Evolutionary conservation across 768 basidiomycete species (phyloP).

Genomic region (Lactifluus volemus): DNA sequence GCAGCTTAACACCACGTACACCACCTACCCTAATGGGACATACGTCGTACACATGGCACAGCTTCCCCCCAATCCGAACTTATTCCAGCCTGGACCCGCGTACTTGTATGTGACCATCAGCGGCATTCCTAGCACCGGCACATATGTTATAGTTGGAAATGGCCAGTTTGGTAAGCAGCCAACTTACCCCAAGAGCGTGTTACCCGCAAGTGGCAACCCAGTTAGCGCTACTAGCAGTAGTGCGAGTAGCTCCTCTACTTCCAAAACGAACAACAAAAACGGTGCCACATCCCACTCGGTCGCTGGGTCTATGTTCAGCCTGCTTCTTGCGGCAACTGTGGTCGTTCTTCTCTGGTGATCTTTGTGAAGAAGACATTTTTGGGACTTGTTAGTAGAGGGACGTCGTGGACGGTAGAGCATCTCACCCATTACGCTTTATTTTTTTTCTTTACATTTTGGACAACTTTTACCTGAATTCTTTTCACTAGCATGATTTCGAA

Average conservation of each 20-base stretch:
- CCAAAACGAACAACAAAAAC: background rate
- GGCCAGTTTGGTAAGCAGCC: background rate
- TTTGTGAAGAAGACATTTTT: background rate
- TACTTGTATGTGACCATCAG: background rate
- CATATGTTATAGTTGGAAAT: background rate
- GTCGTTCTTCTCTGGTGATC: background rate
- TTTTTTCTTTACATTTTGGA: background rate
- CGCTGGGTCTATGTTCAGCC: background rate
- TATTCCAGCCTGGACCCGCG: conserved; percentile 9
- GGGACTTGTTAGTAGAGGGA: background rate
- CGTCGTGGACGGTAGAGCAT: background rate
- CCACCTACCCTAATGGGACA: background rate
- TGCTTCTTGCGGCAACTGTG: background rate
- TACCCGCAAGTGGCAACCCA: background rate
- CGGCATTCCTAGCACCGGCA: background rate
- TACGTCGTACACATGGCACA: background rate
- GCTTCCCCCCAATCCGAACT: background rate
- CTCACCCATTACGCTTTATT: background rate
- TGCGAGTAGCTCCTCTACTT: background rate
- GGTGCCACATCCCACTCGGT: background rate
- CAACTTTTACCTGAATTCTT: background rate
- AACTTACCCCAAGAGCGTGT: background rate
- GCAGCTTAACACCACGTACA: background rate
- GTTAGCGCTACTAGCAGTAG: background rate
- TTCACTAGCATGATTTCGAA: background rate